Evolutionary conservation across 495 filamentous ascomycete genomes (phyloP).

Genomic region (Durotheca rogersii): DNA sequence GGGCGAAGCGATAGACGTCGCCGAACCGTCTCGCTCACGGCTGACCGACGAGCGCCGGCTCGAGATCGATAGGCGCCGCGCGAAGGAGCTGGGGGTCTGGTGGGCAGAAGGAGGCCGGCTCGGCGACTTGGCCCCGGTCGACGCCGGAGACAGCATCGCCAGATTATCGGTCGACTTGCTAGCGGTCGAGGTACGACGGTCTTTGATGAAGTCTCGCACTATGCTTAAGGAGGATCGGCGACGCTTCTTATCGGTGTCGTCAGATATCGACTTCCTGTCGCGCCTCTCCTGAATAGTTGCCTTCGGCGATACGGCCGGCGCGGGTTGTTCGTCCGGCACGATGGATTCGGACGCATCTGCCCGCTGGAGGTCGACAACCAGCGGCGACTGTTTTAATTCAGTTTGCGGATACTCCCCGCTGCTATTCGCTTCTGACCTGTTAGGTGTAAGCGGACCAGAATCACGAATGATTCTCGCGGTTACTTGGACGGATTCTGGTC

Average conservation of each 20-base stretch:
- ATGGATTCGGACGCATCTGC: conserved; percentile 31
- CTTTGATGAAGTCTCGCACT: conserved; percentile 56
- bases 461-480: conserved; percentile 76
- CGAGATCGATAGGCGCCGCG: conserved; percentile 46
- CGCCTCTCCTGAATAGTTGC: conserved; percentile 43
- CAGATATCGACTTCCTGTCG: conserved; percentile 31
- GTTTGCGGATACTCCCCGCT: conserved; percentile 49
- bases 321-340: conserved; percentile 18
- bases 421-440: conserved; percentile 43
- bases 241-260: conserved; percentile 32
- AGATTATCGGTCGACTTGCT: conserved; percentile 46
- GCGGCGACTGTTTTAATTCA: conserved; percentile 68
- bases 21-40: conserved; percentile 31
- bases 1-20: conserved; percentile 31
- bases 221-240: conserved; percentile 53
- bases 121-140: conserved; percentile 39
- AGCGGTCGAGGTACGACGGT: conserved; percentile 45
- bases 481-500: conserved; percentile 75
- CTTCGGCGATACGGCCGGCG: conserved; percentile 22
- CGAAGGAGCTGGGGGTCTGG: conserved; percentile 32
- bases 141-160: conserved; percentile 28
- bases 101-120: conserved; percentile 46
- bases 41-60: conserved; percentile 47
- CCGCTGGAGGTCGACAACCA: conserved; percentile 69
- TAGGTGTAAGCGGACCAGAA: conserved; percentile 45